These are phyloP conservation scores for Panus rudis DNA, from an alignment of 768 basidiomycete species.

Conservation along the genomic window DNA sequence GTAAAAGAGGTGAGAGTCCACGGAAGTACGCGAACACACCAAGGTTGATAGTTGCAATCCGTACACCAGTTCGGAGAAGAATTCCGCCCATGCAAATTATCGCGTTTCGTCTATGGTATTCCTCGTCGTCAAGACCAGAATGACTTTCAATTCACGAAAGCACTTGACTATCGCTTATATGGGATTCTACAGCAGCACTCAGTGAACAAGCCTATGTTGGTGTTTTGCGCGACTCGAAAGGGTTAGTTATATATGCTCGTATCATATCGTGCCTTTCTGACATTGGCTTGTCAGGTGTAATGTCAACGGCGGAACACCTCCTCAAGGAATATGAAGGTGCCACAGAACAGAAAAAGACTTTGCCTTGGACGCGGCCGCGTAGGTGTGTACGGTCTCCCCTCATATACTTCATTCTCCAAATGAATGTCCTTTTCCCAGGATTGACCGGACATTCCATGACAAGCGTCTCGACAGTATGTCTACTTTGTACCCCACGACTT, in stretches of 20 bases:
- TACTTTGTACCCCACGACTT: neutral
- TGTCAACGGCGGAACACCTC: constrained; percentile 71
- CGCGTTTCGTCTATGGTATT: constrained; percentile 66
- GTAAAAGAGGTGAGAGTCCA: constrained; percentile 59
- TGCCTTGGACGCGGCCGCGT: constrained; percentile 66
- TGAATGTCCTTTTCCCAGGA: constrained; percentile 31
- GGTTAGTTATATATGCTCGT: constrained; percentile 32
- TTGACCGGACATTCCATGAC: constrained; percentile 54
- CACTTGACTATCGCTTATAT: constrained; percentile 70
- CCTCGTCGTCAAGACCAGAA: constrained; percentile 57
- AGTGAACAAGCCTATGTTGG: constrained; percentile 73
- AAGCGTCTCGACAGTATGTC: constrained; percentile 56
- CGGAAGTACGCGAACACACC: neutral
- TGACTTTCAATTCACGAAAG: constrained; percentile 69
- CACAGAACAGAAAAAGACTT: constrained; percentile 34
- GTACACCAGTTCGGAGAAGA: constrained; percentile 79
- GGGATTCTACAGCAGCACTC: constrained; percentile 66
- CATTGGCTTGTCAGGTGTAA: constrained; percentile 25
- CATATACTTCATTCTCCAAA: neutral
- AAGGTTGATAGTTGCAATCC: neutral
- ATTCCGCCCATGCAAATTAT: constrained; percentile 80
- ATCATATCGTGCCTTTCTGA: neutral
- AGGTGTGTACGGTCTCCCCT: constrained; percentile 30
- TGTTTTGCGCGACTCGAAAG: constrained; percentile 88
- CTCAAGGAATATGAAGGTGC: constrained; percentile 61